A percentile compares a stretch with the other conserved stretches of the same genome.
Evolutionary conservation across 2,329 filamentous ascomycete species (phyloP).

Genomic region (Aspergillus arachidicola): DNA sequence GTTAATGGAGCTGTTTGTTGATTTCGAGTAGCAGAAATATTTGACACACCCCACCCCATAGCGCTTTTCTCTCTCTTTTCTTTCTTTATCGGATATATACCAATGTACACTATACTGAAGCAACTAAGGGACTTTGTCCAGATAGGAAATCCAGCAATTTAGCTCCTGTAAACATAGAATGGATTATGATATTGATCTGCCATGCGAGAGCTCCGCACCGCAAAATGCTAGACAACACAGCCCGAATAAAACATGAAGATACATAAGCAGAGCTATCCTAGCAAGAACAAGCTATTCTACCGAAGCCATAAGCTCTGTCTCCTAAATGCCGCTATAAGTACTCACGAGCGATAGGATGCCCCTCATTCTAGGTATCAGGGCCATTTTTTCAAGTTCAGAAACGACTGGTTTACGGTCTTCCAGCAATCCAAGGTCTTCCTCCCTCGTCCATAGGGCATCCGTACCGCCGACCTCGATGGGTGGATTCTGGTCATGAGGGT

Average conservation of each 20-base stretch:
- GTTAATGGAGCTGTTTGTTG: neutral
- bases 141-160: neutral
- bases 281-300: neutral
- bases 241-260: neutral
- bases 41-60: neutral
- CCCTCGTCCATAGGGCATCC: neutral
- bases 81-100: neutral
- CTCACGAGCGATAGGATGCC: neutral
- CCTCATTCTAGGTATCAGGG: neutral
- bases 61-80: neutral
- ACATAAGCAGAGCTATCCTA: neutral
- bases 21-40: neutral
- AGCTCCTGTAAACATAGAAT: neutral
- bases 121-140: neutral
- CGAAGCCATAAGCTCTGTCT: neutral
- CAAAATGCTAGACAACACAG: neutral
- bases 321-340: neutral
- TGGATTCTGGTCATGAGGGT: neutral
- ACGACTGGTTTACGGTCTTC: neutral
- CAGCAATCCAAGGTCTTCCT: neutral
- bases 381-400: neutral
- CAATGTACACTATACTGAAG: neutral
- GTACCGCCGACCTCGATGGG: neutral
- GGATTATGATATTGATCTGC: neutral
- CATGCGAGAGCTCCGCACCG: neutral